Evolutionary conservation across 2,329 filamentous ascomycete species (phyloP), one percentile per base, ranked within the genome.

Genomic region (Paraphaeosphaeria sporulosa): DNA sequence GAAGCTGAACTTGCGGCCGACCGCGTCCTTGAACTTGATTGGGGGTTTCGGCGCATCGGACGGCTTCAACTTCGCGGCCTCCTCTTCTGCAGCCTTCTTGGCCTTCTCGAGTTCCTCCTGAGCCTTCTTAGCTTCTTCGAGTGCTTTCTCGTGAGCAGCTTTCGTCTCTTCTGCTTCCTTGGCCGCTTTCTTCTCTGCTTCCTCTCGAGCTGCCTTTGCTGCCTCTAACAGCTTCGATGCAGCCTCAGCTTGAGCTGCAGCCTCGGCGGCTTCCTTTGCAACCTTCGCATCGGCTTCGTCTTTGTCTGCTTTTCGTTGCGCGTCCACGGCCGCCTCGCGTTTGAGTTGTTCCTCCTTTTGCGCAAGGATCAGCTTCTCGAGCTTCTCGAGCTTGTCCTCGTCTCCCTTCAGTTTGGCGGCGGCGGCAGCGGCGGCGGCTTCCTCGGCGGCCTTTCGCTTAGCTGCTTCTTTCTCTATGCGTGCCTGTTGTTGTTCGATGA

Each of bases 191-290:
- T 68, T 64, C 49, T 72, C 71, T 7, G 71, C 69, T 50, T 73
- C 70, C 48, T 73, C 70, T 32, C 68, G 60, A 17, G 71, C 71
- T 57, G 63, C 65, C 64, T 71, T 69, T 10, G 71, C 70, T 1
- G 70, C 71, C 2, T 67, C 69, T 9, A 73, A 65, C 34, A 72
- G 47, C 36, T 64, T 62, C 13, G 59, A 59, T 12, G 71, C 71
- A 21, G 57, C 32, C 40, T 75, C 69, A n/a, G 73, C 73, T 8
- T 71, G 69, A 21, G 74, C 75, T 23, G 82, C 80, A 65, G 74
- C 82, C 32, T 83, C 81, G 42, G 81, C 80, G 23, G 82, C 80
- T 61, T 82, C 84, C 71, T 85, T 84, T 42, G 80, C 80, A n/a
- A 82, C 82, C 52, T 82, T 78, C 13, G 78, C 75, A 46, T 83